Percentiles rank a stretch among this genome's conserved stretches.
These are phyloP conservation scores for Silene vulgaris DNA, from an alignment of 179 eudicot species.

Conservation along the genomic window DNA sequence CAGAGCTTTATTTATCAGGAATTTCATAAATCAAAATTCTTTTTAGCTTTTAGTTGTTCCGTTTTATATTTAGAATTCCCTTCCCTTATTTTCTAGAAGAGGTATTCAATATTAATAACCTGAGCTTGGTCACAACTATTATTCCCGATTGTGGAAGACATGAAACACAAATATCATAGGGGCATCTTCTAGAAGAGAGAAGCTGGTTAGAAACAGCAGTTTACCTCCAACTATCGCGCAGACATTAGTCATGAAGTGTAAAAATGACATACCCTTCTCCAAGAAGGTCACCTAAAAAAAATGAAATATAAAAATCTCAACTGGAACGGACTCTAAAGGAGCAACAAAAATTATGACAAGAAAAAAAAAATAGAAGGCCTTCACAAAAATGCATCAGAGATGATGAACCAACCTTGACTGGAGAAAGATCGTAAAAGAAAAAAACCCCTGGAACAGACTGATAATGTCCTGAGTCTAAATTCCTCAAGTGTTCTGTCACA, in stretches of 20 bases:
- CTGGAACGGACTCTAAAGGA: not conserved
- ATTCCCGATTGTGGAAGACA: not conserved
- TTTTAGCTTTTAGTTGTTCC: too few relatives aligned
- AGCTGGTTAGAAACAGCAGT: not conserved
- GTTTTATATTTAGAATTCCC: too few relatives aligned
- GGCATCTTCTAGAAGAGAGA: not conserved
- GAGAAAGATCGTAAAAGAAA: conserved; percentile 92
- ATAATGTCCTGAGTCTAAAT: conserved; percentile 47
- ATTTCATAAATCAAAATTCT: too few relatives aligned
- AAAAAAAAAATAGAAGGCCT: not conserved
- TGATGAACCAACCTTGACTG: conserved; percentile 58
- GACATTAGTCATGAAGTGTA: conserved; percentile 72
- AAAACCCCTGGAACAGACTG: conserved; percentile 71
- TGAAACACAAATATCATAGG: not conserved
- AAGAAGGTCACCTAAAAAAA: conserved; percentile 59
- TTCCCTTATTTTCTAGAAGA: too few relatives aligned
- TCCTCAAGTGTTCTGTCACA: conserved; percentile 81
- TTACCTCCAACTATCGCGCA: conserved; percentile 87
- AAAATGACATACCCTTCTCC: conserved; percentile 54
- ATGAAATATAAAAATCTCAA: conserved; percentile 1
- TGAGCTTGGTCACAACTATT: too few relatives aligned
- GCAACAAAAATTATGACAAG: not conserved
- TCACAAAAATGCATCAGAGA: not conserved
- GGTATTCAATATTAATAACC: too few relatives aligned
- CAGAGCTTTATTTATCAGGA: too few relatives aligned